Conservation (phyloP, 1,284 basidiomycete species). For the Malassezia vespertilionis region DNA sequence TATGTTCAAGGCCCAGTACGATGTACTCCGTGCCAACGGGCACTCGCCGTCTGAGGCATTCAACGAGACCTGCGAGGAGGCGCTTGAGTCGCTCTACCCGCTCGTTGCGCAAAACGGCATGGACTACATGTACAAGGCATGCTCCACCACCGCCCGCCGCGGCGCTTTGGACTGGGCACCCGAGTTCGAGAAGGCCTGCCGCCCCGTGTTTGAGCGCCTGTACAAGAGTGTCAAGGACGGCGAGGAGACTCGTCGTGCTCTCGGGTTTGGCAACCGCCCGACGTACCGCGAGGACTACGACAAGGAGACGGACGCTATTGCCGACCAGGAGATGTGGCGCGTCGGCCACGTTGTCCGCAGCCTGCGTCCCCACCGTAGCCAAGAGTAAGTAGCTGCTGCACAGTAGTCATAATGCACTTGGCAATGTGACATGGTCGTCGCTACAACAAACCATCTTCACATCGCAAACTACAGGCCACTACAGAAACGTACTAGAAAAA, state of each 20-base stretch:
- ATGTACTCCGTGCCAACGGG: slow-evolving; percentile 95
- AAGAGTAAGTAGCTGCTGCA: no score
- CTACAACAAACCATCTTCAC: no score
- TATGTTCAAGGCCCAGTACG: slow-evolving; percentile 97
- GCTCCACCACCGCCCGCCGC: slow-evolving; percentile 96
- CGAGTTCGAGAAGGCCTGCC: slow-evolving; percentile 83
- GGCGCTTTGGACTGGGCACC: slow-evolving; percentile 99
- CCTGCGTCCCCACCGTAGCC: slow-evolving; percentile 35
- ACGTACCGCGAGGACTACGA: slow-evolving; percentile 91
- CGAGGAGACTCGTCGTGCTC: slow-evolving; percentile 87
- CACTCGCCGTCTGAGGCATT: slow-evolving; percentile 96
- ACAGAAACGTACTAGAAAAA: no score
- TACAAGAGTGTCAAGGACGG: slow-evolving; percentile 91
- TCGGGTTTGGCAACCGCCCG: slow-evolving; percentile 85
- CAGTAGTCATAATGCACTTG: no score
- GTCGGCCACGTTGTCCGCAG: slow-evolving; percentile 42
- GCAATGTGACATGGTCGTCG: no score
- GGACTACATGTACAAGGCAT: slow-evolving; percentile 96
- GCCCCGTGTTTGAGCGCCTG: slow-evolving; percentile 83
- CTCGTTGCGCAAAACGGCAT: slow-evolving; percentile 90
- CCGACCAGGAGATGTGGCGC: slow-evolving; percentile 86
- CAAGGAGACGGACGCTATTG: slow-evolving; percentile 86
- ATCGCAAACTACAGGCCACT: no score
- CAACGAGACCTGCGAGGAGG: slow-evolving; percentile 96
- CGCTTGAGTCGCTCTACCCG: slow-evolving; percentile 94